Evolutionary conservation across 2,329 filamentous ascomycete species (phyloP).

Genomic region (Aspergillus alliaceus): DNA sequence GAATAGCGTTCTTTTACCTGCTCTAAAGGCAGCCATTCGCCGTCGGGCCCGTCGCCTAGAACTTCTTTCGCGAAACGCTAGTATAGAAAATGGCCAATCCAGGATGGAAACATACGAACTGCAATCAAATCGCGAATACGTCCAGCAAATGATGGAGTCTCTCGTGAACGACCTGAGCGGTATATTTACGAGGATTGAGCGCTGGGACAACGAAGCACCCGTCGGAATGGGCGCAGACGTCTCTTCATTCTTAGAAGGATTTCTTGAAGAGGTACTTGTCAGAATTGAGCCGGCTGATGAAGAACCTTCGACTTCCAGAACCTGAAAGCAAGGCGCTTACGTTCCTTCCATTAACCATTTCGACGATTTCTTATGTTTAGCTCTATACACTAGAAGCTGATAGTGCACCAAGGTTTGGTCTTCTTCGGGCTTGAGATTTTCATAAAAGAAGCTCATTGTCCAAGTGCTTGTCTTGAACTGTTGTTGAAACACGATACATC

Average conservation of each 20-base stretch:
- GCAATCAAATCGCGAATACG: conserved; percentile 67
- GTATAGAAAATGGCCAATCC: conserved; percentile 56
- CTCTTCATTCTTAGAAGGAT: conserved; percentile 82
- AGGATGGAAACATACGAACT: conserved; percentile 43
- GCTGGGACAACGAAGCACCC: conserved; percentile 79
- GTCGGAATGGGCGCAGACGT: conserved; percentile 94
- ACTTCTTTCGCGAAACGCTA: conserved; percentile 34
- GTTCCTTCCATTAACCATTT: background rate
- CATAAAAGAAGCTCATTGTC: background rate
- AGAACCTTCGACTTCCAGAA: conserved; percentile 2
- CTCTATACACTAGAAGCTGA: background rate
- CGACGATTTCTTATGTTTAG: background rate
- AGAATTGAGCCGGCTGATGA: conserved; percentile 73
- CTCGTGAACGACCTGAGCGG: conserved; percentile 80
- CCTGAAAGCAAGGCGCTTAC: background rate
- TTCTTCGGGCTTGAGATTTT: background rate
- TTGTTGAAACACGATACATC: background rate
- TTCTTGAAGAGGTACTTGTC: conserved; percentile 91
- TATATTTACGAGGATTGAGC: conserved; percentile 86
- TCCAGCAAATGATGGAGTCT: conserved; percentile 79
- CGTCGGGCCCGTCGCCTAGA: conserved; percentile 65
- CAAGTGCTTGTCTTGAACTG: background rate
- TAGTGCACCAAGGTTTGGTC: background rate
- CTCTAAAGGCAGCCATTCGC: conserved; percentile 85
- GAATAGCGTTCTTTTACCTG: conserved; percentile 88